These are phyloP conservation scores for Acrodontium crateriforme DNA, from an alignment of 2,329 filamentous ascomycete genomes.

Conservation along the genomic window DNA sequence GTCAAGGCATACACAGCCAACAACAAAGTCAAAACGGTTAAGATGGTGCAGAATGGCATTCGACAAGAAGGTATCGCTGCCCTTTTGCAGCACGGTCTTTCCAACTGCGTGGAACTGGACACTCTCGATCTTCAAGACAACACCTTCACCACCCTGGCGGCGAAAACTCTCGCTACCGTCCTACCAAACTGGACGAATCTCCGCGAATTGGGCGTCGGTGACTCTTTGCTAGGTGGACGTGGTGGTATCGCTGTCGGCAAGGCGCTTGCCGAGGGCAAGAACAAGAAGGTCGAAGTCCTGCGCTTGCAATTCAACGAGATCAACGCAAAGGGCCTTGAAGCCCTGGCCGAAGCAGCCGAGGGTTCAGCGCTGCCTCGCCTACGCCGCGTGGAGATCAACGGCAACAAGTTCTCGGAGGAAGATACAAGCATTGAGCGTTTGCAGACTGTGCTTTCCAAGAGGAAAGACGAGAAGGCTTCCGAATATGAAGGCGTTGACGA, in stretches of 20 bases:
- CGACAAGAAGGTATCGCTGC: conserved; percentile 80
- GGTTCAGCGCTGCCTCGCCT: conserved; percentile 51
- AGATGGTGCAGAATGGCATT: conserved; percentile 98
- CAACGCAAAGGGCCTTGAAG: conserved; percentile 58
- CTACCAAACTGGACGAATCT: conserved; percentile 61
- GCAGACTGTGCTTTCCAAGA: conserved; percentile 49
- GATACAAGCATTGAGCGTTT: conserved; percentile 58
- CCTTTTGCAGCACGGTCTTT: conserved; percentile 66
- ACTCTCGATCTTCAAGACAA: conserved; percentile 92
- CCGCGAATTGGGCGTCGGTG: conserved; percentile 73
- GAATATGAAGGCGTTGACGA: conserved; percentile 43
- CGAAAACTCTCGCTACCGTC: conserved; percentile 62
- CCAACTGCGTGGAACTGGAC: conserved; percentile 52
- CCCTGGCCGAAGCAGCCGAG: conserved; percentile 52
- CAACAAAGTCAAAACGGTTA: conserved; percentile 63
- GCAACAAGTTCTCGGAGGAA: conserved; percentile 86
- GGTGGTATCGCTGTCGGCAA: conserved; percentile 61
- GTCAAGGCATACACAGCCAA: conserved; percentile 76
- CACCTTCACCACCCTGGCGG: conserved; percentile 76
- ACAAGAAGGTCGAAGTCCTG: conserved; percentile 65
- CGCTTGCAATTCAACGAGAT: conserved; percentile 93
- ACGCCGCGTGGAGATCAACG: conserved; percentile 82
- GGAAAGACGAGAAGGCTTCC: conserved; percentile 39
- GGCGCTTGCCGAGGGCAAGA: conserved; percentile 61
- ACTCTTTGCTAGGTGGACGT: conserved; percentile 69